These are phyloP conservation scores for Cyanophora paradoxa DNA, from an alignment of 78 protist species.

Conservation along the genomic window DNA sequence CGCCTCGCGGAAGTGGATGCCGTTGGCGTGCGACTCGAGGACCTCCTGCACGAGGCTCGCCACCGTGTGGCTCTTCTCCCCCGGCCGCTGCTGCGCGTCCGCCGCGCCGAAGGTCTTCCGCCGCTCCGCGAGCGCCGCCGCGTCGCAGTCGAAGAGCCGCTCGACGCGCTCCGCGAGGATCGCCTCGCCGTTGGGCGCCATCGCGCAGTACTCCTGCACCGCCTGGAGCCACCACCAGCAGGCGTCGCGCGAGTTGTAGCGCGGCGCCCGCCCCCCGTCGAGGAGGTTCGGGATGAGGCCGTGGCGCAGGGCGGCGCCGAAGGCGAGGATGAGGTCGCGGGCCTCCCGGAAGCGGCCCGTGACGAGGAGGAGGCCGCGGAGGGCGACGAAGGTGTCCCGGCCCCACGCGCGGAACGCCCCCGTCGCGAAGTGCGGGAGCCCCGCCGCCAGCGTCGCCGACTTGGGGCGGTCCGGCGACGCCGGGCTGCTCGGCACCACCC, in stretches of 20 bases:
- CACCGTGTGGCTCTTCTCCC: not conserved
- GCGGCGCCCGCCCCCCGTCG: slow-evolving; percentile 63
- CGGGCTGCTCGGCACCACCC: too few relatives aligned
- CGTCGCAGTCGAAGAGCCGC: slow-evolving; percentile 43
- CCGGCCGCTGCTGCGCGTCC: not conserved
- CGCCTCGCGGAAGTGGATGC: slow-evolving; percentile 79
- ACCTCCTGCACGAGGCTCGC: slow-evolving; percentile 1
- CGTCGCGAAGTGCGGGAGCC: slow-evolving; percentile 8
- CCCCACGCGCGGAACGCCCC: not conserved
- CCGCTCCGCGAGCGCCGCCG: not conserved
- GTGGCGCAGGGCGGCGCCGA: slow-evolving; percentile 59
- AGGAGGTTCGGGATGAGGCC: slow-evolving; percentile 91
- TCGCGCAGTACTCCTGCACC: slow-evolving; percentile 37
- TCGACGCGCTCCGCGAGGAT: slow-evolving; percentile 30
- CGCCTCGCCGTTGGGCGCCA: slow-evolving; percentile 39
- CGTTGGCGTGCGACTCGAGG: not conserved
- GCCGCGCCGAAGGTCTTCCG: not conserved
- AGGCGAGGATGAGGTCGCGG: slow-evolving; percentile 46
- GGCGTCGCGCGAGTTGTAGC: slow-evolving; percentile 83
- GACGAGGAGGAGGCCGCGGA: slow-evolving; percentile 52
- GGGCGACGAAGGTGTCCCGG: not conserved
- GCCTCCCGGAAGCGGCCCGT: slow-evolving; percentile 62
- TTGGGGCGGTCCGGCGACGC: too few relatives aligned
- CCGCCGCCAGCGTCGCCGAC: too few relatives aligned
- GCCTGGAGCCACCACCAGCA: slow-evolving; percentile 77